phyloP scores from a whole-genome alignment of 257 asterid genomes.

The Penstemon barbatus region DNA sequence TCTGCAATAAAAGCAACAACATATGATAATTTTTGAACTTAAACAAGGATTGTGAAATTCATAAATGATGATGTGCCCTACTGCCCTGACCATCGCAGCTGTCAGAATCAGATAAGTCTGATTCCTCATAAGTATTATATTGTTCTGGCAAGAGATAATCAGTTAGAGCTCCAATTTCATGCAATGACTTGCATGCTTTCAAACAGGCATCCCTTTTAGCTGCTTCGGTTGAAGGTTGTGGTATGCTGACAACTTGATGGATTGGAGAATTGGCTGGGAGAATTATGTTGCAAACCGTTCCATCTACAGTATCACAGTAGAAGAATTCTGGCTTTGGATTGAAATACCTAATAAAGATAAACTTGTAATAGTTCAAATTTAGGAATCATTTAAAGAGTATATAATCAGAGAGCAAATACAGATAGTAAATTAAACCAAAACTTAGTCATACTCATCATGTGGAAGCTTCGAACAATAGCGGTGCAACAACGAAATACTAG shows the following conservation, averaged over 20 bases:
- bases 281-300: constrained; percentile 66
- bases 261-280: constrained; percentile 94
- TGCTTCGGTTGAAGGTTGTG: constrained; percentile 65
- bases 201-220: constrained; percentile 93
- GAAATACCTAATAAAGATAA: constrained; percentile 64
- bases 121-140: constrained; percentile 50
- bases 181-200: constrained; percentile 86
- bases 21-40: constrained; percentile 11
- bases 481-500: constrained; percentile 82
- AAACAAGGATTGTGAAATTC: constrained; percentile 22
- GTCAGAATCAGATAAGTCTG: constrained; percentile 61
- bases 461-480: constrained; percentile 92
- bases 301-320: constrained; percentile 67
- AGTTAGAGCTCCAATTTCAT: constrained; percentile 84
- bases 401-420: constrained; percentile 1
- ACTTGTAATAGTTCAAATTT: constrained; percentile 4
- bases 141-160: constrained; percentile 90
- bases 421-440: constrained; percentile 26
- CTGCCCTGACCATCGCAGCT: constrained; percentile 55
- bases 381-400: constrained; percentile 17
- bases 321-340: constrained; percentile 71
- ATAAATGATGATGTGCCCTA: constrained; percentile 31
- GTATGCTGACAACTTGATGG: constrained; percentile 61
- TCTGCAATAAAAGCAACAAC: constrained; percentile 47
- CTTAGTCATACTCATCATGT: constrained; percentile 80